Base-by-base conservation (phyloP, 1,284 basidiomycete species). In the Porodaedalea pini region DNA sequence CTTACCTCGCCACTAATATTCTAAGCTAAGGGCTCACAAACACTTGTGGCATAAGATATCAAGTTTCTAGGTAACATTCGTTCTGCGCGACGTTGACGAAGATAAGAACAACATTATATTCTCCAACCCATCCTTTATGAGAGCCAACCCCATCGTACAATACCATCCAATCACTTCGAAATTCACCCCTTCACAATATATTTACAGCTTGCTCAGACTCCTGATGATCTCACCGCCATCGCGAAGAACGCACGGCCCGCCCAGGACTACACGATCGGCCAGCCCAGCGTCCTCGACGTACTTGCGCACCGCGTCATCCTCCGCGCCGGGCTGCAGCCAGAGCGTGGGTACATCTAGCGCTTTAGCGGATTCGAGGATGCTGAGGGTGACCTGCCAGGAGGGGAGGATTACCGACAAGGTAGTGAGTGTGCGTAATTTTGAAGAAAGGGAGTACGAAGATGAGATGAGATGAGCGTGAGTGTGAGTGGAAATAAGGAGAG, bases 241-340 rank as follows among this genome's bases (percentile, higher is more conserved):
- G 15, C 83, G 79, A 41, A 90, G 76, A 41, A 92, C 79, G 65
- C 89, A 92, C 0, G 85, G 82, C 1, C 89, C 89, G n/a, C 86
- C 86, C 60, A 81, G 79, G 59, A 92, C 80, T 31, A 88, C 83
- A 54, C 75, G 78, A 64, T 83, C 81, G 43, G 74, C 70, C 48
- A 91, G 68, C 2, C 74, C 78, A 59, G 82, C 82, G 55, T 78
- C 72, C 36, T 73, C 71, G 64, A 86, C 79, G 62, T 75, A 85
- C 10, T 70, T 63, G 37, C 69, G 69, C 49, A 85, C 82, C 4
- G 69, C 69, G 39, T 71, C 79, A 65, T 90, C 85, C 63, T 87
- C 85, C 8, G 90, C 88, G 23, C 91, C 91, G 11, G 92, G 92
- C 70, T 94, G 92, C 39, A 94, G 78, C 92, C 92, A 94, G 47